These are phyloP conservation scores for Guyanaporus albipodus DNA, from an alignment of 768 basidiomycete species.

Conservation along the genomic window DNA sequence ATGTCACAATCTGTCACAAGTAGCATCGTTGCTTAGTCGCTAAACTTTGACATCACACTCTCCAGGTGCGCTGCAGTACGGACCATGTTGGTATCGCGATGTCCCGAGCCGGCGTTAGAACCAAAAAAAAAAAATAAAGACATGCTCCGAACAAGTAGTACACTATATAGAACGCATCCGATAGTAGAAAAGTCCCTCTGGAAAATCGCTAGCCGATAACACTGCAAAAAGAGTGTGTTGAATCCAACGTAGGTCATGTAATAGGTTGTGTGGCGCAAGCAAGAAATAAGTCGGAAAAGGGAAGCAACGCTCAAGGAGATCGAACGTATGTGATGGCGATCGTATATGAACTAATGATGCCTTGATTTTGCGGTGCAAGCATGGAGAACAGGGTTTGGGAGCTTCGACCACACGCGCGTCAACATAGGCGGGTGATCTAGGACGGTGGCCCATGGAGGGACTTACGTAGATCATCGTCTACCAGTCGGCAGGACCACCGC, in stretches of 20 bases:
- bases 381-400: neutral
- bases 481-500: slow-evolving; percentile 26
- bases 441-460: neutral
- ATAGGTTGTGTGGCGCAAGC: slow-evolving; percentile 2
- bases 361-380: slow-evolving; percentile 4
- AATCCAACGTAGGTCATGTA: slow-evolving; percentile 5
- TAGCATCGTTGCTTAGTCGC: no score
- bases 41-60: no score
- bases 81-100: no score
- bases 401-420: slow-evolving; percentile 7
- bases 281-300: slow-evolving; percentile 3
- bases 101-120: no score
- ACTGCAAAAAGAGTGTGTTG: slow-evolving; percentile 4
- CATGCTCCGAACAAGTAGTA: slow-evolving; percentile 4
- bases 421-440: neutral
- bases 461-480: slow-evolving; percentile 16
- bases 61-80: no score
- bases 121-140: no score
- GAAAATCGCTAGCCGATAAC: neutral
- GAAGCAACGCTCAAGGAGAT: slow-evolving; percentile 1
- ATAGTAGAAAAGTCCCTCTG: neutral
- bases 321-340: slow-evolving; percentile 4
- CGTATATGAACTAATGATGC: slow-evolving; percentile 9
- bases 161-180: slow-evolving; percentile 9
- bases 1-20: no score